A percentile compares a stretch with the other conserved stretches of the same genome.
phyloP scores from a whole-genome alignment of 2,329 filamentous ascomycete genomes.

The Hypoxylon rubiginosum region DNA sequence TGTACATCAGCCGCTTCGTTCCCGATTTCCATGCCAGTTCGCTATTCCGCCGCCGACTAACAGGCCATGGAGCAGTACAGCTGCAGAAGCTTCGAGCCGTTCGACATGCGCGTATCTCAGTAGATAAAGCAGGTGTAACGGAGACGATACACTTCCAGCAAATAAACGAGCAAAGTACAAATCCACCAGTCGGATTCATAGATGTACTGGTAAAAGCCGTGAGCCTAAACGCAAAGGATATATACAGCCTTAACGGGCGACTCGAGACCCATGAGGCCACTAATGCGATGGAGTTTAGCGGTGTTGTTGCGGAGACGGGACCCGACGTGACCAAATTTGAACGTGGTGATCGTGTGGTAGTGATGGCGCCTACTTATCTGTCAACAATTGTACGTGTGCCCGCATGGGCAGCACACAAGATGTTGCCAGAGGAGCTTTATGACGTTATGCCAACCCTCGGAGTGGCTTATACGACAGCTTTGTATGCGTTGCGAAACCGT shows the following conservation, averaged over 20 bases:
- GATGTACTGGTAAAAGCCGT: slow-evolving; percentile 35
- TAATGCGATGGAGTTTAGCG: slow-evolving; percentile 45
- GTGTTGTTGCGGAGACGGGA: slow-evolving; percentile 44
- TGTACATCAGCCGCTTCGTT: slow-evolving; percentile 44
- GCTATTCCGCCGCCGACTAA: slow-evolving; percentile 34
- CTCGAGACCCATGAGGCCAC: slow-evolving; percentile 43
- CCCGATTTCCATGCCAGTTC: slow-evolving; percentile 43
- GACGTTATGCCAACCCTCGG: too few species aligned
- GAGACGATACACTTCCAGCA: slow-evolving; percentile 46
- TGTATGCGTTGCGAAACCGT: too few species aligned
- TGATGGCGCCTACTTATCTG: slow-evolving; percentile 40
- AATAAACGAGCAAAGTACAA: not conserved
- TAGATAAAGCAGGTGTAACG: slow-evolving; percentile 23
- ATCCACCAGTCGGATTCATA: slow-evolving; percentile 18
- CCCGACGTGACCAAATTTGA: slow-evolving; percentile 13
- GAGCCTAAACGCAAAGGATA: slow-evolving; percentile 47
- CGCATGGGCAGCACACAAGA: slow-evolving; percentile 39
- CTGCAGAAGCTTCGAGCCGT: slow-evolving; percentile 1
- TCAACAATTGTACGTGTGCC: slow-evolving; percentile 46
- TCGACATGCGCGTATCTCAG: slow-evolving; percentile 26
- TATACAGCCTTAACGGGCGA: slow-evolving; percentile 49
- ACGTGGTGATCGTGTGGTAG: slow-evolving; percentile 49
- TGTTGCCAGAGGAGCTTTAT: too few species aligned
- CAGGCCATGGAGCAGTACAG: not conserved
- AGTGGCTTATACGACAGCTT: too few species aligned